These are phyloP conservation scores for Aquilaria sinensis DNA, from an alignment of 345 rosid genomes.

Conservation along the genomic window DNA sequence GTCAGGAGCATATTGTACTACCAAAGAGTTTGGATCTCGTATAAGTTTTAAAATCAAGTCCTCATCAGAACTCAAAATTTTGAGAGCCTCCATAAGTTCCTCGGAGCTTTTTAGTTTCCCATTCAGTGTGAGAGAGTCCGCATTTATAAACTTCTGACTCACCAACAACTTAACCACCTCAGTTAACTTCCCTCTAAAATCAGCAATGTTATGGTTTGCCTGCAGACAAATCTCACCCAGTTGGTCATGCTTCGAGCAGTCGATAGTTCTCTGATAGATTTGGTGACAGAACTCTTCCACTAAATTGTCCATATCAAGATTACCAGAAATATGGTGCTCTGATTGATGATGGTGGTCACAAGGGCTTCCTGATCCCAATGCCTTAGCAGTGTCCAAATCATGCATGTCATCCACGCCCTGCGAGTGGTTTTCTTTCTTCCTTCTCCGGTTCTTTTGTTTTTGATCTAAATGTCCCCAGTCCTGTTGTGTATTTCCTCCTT, in stretches of 20 bases:
- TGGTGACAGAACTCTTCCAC: slow-evolving; percentile 63
- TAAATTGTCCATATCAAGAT: slow-evolving; percentile 50
- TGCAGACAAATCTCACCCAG: slow-evolving; percentile 22
- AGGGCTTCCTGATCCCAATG: slow-evolving; percentile 21
- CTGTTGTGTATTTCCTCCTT: slow-evolving; percentile 34
- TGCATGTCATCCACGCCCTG: slow-evolving; percentile 44
- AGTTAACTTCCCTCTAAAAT: slow-evolving; percentile 57
- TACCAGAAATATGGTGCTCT: slow-evolving; percentile 20
- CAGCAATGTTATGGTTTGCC: slow-evolving; percentile 28
- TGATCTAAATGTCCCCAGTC: slow-evolving; percentile 37
- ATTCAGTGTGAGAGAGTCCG: slow-evolving; percentile 42
- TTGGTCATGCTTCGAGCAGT: slow-evolving; percentile 30
- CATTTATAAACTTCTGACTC: slow-evolving; percentile 53
- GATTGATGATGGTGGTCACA: slow-evolving; percentile 15
- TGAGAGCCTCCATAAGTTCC: slow-evolving; percentile 81
- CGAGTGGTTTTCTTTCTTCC: slow-evolving; percentile 39
- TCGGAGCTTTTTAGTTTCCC: slow-evolving; percentile 44
- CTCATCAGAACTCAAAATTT: slow-evolving; percentile 67
- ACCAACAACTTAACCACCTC: slow-evolving; percentile 62
- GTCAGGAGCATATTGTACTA: slow-evolving; percentile 39
- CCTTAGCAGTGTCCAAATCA: slow-evolving; percentile 31
- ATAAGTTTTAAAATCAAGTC: slow-evolving; percentile 71
- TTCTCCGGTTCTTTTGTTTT: slow-evolving; percentile 45
- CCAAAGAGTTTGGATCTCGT: slow-evolving; percentile 63
- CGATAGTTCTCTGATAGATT: slow-evolving; percentile 47